These are phyloP conservation scores for Poa pratensis DNA, from an alignment of 176 grass and related monocot species.

Conservation along the genomic window DNA sequence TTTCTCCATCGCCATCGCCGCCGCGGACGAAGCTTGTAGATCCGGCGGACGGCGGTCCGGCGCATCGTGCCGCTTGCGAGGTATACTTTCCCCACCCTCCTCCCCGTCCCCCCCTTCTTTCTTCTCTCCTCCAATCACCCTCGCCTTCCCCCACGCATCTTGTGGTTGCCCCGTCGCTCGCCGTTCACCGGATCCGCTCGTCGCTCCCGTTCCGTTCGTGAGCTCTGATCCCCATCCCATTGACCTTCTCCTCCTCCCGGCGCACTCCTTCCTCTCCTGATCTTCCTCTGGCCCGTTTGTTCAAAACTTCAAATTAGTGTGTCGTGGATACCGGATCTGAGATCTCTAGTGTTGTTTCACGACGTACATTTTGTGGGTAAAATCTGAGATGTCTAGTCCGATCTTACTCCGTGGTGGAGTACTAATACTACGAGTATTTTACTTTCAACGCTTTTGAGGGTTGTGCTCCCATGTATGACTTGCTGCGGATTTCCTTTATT, in stretches of 20 bases:
- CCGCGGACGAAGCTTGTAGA: background rate
- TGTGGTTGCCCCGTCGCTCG: background rate
- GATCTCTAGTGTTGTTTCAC: background rate
- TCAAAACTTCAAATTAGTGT: background rate
- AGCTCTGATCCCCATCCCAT: background rate
- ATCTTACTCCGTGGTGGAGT: background rate
- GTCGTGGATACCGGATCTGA: conserved; percentile 3
- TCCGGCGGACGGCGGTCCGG: conserved; percentile 6
- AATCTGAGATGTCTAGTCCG: background rate
- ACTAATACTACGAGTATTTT: background rate
- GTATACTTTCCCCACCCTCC: background rate
- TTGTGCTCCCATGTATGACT: background rate
- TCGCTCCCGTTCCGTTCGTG: background rate
- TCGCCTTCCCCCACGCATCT: background rate
- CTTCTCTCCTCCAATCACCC: background rate
- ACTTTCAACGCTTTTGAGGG: background rate
- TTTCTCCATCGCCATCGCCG: conserved; percentile 29
- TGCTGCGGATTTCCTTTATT: background rate
- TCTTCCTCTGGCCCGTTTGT: background rate
- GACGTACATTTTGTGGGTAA: background rate
- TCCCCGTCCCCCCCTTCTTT: background rate
- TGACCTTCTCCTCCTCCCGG: background rate
- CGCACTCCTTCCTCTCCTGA: background rate
- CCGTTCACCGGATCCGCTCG: background rate
- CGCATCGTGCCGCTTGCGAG: background rate